phyloP scores from a whole-genome alignment of 805 yeast genomes.

The Helenozyma baotianmanensis region DNA sequence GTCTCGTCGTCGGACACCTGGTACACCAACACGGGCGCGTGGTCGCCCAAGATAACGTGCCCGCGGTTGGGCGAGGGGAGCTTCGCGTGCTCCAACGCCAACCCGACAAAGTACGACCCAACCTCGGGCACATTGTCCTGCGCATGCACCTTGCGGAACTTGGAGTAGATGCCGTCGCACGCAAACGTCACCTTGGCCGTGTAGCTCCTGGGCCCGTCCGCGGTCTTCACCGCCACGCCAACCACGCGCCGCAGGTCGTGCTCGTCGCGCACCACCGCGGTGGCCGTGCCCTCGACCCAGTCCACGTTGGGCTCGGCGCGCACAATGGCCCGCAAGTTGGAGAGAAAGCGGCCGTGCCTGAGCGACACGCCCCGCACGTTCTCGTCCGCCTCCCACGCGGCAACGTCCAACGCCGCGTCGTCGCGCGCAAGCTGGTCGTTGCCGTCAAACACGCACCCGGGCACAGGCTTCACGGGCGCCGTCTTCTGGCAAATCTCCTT shows the following conservation, averaged over 20 bases:
- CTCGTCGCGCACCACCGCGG: conserved; percentile 53
- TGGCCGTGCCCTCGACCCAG: conserved; percentile 79
- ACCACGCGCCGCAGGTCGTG: conserved; percentile 47
- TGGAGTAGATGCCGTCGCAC: conserved; percentile 94
- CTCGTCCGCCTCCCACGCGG: conserved; percentile 56
- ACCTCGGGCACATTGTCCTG: conserved; percentile 59
- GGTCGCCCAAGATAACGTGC: conserved; percentile 82
- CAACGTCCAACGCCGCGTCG: conserved; percentile 37
- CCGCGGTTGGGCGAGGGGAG: conserved; percentile 76
- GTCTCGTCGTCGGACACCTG: conserved; percentile 82
- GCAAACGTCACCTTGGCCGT: conserved; percentile 64
- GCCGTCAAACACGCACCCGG: conserved; percentile 51
- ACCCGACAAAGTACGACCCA: conserved; percentile 83
- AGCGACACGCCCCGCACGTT: conserved; percentile 75
- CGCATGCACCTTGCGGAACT: conserved; percentile 72
- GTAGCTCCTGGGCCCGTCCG: conserved; percentile 32
- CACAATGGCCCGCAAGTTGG: conserved; percentile 71
- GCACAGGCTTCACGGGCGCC: conserved; percentile 44
- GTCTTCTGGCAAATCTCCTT: conserved; percentile 43
- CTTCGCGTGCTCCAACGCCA: conserved; percentile 69
- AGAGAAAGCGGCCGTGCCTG: conserved; percentile 86
- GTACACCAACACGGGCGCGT: conserved; percentile 84
- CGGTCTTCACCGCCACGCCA: conserved; percentile 66
- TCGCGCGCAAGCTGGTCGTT: conserved; percentile 52
- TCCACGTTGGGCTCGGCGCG: conserved; percentile 69